Percentiles rank a stretch among this genome's conserved stretches.
phyloP scores from a whole-genome alignment of 805 yeast genomes.

The Saturnispora serradocipensis region DNA sequence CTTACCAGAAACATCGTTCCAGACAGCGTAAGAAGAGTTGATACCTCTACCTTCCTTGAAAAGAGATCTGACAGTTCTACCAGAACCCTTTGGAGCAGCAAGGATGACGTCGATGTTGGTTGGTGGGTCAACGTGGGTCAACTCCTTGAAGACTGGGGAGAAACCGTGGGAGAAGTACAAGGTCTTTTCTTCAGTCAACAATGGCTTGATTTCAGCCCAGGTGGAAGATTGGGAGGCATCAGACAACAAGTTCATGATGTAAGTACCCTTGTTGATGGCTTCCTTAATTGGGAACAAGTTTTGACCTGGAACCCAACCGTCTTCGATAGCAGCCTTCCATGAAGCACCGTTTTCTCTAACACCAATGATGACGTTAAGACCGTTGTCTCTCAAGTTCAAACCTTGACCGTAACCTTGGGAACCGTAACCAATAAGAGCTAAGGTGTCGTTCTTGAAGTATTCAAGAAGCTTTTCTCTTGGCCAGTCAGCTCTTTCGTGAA shows the following conservation, averaged over 20 bases:
- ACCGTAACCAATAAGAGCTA: constrained; percentile 98
- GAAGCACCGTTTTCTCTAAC: constrained; percentile 98
- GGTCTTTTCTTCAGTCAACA: constrained; percentile 94
- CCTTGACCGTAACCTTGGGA: constrained; percentile 99
- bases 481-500: constrained; percentile 99
- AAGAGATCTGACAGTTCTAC: constrained; percentile 98
- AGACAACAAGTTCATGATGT: constrained; percentile 93
- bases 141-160: constrained; percentile 97
- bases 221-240: constrained; percentile 99
- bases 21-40: constrained; percentile 98
- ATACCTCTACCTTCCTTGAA: constrained; percentile 99
- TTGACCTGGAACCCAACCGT: constrained; percentile 99
- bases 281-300: constrained; percentile 91
- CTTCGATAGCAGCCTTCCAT: constrained; percentile 99
- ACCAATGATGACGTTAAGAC: constrained; percentile 95
- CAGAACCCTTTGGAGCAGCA: constrained; percentile 99
- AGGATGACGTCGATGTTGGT: constrained; percentile 89
- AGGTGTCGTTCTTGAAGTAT: constrained; percentile 96
- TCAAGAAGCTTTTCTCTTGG: constrained; percentile 93
- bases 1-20: constrained; percentile 98
- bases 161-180: constrained; percentile 99
- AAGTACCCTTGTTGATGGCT: constrained; percentile 88
- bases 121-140: constrained; percentile 96
- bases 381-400: constrained; percentile 97
- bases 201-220: constrained; percentile 80